A percentile compares a stretch with the other conserved stretches of the same genome.
Conservation (phyloP, 2,329 filamentous ascomycete species). For the Talaromyces sp. region DNA sequence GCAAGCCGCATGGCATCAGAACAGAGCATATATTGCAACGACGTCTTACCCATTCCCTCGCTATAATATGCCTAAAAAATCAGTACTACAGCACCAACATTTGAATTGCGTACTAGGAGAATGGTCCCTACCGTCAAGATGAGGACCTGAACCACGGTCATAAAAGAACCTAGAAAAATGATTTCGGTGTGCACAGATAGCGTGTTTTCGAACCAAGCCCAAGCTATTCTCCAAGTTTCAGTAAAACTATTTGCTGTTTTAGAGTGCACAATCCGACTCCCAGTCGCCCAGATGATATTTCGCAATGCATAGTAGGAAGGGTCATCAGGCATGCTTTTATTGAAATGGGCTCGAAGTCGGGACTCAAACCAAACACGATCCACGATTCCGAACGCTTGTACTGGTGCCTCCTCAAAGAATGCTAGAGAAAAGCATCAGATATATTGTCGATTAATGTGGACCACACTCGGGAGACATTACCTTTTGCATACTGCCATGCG, state of each 20-base stretch:
- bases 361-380: neutral
- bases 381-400: neutral
- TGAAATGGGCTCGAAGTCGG: neutral
- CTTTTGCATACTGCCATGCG: neutral
- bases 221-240: neutral
- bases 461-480: neutral
- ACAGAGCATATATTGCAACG: conserved; percentile 10
- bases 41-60: neutral
- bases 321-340: neutral
- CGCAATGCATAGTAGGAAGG: neutral
- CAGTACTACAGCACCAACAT: neutral
- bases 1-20: neutral
- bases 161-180: neutral
- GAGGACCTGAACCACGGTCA: neutral
- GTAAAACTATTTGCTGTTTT: neutral
- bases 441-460: neutral
- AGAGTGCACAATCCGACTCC: neutral
- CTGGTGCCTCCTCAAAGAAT: neutral
- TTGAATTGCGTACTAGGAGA: neutral
- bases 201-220: neutral
- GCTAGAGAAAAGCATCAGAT: neutral
- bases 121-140: neutral
- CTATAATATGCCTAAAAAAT: neutral
- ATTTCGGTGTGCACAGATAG: neutral
- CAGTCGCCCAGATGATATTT: conserved; percentile 1